phyloP scores from a whole-genome alignment of 371 early-diverging fungal genomes.

The Mortierella sp. region DNA sequence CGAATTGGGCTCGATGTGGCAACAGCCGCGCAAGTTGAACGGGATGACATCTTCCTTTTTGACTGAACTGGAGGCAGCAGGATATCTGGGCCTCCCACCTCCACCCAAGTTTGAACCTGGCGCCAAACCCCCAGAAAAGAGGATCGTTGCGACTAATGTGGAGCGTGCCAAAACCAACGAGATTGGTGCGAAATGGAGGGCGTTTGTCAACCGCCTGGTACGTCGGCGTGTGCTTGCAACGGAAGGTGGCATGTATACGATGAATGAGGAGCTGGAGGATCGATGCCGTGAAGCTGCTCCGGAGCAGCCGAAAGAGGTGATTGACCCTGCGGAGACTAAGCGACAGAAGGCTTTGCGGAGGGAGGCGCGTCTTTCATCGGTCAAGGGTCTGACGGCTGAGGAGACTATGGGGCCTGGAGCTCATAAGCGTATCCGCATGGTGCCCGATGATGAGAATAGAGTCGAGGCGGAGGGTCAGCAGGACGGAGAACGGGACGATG shows the following conservation, averaged over 20 bases:
- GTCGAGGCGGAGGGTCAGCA: neutral
- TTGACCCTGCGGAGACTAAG: neutral
- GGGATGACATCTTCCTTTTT: neutral
- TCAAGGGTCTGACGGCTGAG: neutral
- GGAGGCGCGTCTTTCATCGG: neutral
- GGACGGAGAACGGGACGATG: neutral
- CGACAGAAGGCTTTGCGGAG: neutral
- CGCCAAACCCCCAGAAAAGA: neutral
- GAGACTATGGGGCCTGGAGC: neutral
- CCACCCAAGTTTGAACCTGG: neutral
- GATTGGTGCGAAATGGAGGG: neutral
- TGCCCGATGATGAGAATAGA: neutral
- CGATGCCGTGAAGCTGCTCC: slow-evolving; percentile 5
- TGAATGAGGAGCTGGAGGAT: neutral
- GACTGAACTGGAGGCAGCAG: neutral
- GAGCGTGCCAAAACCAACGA: neutral
- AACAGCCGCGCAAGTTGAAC: slow-evolving; percentile 3
- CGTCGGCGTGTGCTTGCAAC: neutral
- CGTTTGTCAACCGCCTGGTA: neutral
- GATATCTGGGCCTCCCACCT: neutral
- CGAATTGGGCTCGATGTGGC: neutral
- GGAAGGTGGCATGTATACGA: neutral
- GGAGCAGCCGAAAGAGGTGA: neutral
- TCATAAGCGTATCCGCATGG: neutral
- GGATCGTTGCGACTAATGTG: neutral